phyloP scores from a whole-genome alignment of 495 filamentous ascomycete species.

The Extremus antarcticus region DNA sequence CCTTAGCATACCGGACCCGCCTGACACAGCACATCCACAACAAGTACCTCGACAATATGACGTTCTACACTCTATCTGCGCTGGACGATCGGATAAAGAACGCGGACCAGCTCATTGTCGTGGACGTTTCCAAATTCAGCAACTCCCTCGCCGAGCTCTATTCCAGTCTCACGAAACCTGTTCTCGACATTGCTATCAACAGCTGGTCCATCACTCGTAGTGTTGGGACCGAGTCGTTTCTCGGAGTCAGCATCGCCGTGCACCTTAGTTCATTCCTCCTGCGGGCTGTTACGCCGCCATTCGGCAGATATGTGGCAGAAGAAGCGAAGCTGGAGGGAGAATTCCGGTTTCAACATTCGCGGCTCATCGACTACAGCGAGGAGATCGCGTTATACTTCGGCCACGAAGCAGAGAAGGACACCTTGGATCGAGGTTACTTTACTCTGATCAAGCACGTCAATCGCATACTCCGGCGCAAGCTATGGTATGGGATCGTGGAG shows the following conservation, averaged over 20 bases:
- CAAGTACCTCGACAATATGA: slow-evolving; percentile 89
- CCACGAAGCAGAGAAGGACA: slow-evolving; percentile 94
- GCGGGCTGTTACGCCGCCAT: slow-evolving; percentile 92
- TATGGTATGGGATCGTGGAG: slow-evolving; percentile 97
- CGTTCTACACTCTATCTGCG: slow-evolving; percentile 91
- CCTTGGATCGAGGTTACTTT: slow-evolving; percentile 94
- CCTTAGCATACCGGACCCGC: slow-evolving; percentile 81
- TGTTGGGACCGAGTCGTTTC: slow-evolving; percentile 85
- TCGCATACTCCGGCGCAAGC: slow-evolving; percentile 73
- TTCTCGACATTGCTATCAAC: slow-evolving; percentile 92
- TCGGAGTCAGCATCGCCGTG: slow-evolving; percentile 88
- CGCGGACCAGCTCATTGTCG: slow-evolving; percentile 91
- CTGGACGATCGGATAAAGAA: slow-evolving; percentile 98
- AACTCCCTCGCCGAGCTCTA: slow-evolving; percentile 92
- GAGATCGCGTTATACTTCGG: slow-evolving; percentile 88
- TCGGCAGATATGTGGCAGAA: slow-evolving; percentile 95
- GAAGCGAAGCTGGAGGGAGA: slow-evolving; percentile 91
- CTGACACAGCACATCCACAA: slow-evolving; percentile 88
- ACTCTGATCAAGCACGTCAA: slow-evolving; percentile 98
- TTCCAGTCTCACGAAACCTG: slow-evolving; percentile 91
- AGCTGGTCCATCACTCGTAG: slow-evolving; percentile 85
- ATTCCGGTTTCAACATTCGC: slow-evolving; percentile 88
- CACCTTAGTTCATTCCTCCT: slow-evolving; percentile 88
- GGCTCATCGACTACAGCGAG: slow-evolving; percentile 89
- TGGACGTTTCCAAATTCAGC: slow-evolving; percentile 91